Evolutionary conservation across 2,329 filamentous ascomycete genomes (phyloP), one percentile per base, ranked within the genome.

Genomic region (Rutstroemia sp.): DNA sequence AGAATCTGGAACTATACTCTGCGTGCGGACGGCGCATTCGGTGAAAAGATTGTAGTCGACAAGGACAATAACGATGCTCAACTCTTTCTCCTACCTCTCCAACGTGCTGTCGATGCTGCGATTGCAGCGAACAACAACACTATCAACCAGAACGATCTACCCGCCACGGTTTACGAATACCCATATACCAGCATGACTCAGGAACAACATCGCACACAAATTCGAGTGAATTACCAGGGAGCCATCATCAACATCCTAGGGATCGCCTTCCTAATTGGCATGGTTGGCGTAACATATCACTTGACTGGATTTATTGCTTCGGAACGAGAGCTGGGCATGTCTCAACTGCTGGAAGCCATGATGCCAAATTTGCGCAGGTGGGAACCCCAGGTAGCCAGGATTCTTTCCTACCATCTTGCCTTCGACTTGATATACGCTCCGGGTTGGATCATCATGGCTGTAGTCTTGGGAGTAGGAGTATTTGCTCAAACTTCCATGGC

Each of bases 321-420:
- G 2, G 92, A 96, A 72, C 78, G 92, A 56, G 92, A 96, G 73
- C 77, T 84, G 16, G 92, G 91, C 57, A 94, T 96, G 80, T 89
- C 89, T 4, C 88, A 91, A 60, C 76, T 96, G 27, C 83, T 96
- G 45, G 92, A 96, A 71, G 87, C 89, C 54, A 96, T 95, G 89
- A 92, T 94, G 77, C 87, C 89, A 0, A 88, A 88, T 55, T 78
- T 79, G 54, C 78, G 78, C 49, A 76, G 81, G 45, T 95, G 89
- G 89, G 78, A 89, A 65, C 84, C 87, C 9, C 89, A 92, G 71
- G 81, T 83, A 21, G 86, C 87, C 1, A 80, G 92, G n/a, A 77
- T 95, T 14, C 68, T 92, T 8, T 84, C 91, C 0, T 86, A 91
- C 59, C 89, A 95, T 68, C 69, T 94, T 25, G 83, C 90, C 0